Conservation (phyloP, 768 basidiomycete species). For the Calocera cornea region DNA sequence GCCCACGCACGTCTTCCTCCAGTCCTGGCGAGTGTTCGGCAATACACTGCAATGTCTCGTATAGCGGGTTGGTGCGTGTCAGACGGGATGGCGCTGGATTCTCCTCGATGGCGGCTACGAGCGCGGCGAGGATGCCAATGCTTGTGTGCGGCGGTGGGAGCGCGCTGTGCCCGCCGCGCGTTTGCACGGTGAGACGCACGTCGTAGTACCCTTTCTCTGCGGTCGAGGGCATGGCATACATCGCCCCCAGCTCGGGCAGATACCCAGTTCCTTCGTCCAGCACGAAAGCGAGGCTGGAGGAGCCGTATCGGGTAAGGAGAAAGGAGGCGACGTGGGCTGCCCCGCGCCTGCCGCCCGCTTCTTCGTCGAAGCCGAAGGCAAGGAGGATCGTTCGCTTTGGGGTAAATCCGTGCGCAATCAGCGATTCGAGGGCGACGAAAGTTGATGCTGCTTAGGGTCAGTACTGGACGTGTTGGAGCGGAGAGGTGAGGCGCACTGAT, state of each 20-base stretch:
- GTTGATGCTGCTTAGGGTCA: background rate
- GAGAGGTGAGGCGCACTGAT: background rate
- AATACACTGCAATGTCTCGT: slow-evolving; percentile 48
- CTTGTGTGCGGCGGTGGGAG: slow-evolving; percentile 64
- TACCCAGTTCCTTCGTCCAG: slow-evolving; percentile 74
- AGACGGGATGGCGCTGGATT: slow-evolving; percentile 38
- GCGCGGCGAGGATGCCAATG: slow-evolving; percentile 27
- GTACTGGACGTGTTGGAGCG: background rate
- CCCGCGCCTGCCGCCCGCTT: slow-evolving; percentile 39
- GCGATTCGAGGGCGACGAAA: slow-evolving; percentile 39
- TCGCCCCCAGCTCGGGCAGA: slow-evolving; percentile 30
- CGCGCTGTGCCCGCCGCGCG: slow-evolving; percentile 74
- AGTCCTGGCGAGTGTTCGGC: slow-evolving; percentile 48
- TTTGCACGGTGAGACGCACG: slow-evolving; percentile 46
- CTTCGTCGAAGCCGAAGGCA: slow-evolving; percentile 60
- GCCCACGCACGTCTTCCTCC: slow-evolving; percentile 32
- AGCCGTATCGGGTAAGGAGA: slow-evolving; percentile 50
- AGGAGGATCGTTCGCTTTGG: slow-evolving; percentile 51
- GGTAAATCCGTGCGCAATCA: slow-evolving; percentile 47
- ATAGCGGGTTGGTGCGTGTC: slow-evolving; percentile 43
- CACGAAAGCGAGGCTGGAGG: slow-evolving; percentile 57
- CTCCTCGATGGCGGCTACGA: background rate
- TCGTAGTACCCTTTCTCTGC: slow-evolving; percentile 64
- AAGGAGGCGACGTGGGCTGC: slow-evolving; percentile 29
- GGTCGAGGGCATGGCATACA: slow-evolving; percentile 48